Base-by-base conservation (phyloP, 352 stramenopile genomes). In the Phytophthora pisi region DNA sequence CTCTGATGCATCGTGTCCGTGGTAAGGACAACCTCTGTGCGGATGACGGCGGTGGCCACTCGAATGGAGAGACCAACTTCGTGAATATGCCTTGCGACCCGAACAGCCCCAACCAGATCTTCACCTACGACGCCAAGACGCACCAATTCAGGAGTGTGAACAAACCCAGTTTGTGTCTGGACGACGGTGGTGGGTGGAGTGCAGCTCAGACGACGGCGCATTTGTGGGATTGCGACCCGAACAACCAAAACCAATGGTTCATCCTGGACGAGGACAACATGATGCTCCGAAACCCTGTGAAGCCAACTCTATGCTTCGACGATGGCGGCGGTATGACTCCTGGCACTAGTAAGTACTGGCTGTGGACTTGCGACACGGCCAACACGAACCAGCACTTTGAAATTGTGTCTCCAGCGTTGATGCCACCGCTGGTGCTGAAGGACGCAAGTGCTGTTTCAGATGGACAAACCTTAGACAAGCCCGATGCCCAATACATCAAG, bases 221-320 rank as follows among this genome's bases (percentile, higher is more conserved):
- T 0, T 34, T 78, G 4, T 75, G 57, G 63, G 15, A 71, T 36
- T 70, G 61, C 57, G 68, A 74, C 36, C 30, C 58, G 0, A 60
- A 62, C 26, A 72, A 70, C 28, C 31, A 56, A 24, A 74, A 76
- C 51, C 72, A 79, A 28, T 54, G 49, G 46, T 79, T 76, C 47
- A 46, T 68, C 5, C 62, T 66, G 30, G 71, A 82, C 34, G 28
- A 69, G 9, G 56, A 54, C 16, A 82, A 54, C 5, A 42, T 76
- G 46, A 72, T 78, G 68, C 50, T 82, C 24, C 58, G 53, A 28
- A 79, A 68, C 57, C 61, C 68, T 4, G 31, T 52, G 9, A 79
- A 79, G 62, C 20, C 46, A 4, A 68, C 74, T 34, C 43, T 83
- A 50, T 84, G 75, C 40, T 54, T 81, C 31, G 70, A 84, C 23